Conservation (phyloP, 805 yeast species). For the Myxozyma udenii region DNA sequence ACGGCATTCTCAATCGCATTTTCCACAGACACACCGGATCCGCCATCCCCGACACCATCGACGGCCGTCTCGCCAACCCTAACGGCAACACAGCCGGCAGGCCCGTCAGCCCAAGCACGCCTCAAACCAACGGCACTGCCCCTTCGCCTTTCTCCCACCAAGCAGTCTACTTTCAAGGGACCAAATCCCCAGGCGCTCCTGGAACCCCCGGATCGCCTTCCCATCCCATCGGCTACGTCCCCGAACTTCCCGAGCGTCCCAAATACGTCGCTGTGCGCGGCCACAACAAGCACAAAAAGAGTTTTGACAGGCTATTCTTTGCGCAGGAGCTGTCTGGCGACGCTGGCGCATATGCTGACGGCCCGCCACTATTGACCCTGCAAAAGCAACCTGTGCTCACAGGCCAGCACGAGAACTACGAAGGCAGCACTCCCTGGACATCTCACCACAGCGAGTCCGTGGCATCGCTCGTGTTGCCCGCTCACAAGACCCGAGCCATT, state of each 20-base stretch:
- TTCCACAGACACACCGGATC: neutral
- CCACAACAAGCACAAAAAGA: slow-evolving; percentile 35
- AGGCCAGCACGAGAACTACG: neutral
- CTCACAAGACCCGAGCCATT: slow-evolving; percentile 47
- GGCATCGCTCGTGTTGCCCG: slow-evolving; percentile 21
- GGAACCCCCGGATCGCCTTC: too few species aligned
- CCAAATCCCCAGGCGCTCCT: too few species aligned
- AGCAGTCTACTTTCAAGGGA: too few species aligned
- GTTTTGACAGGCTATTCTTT: slow-evolving; percentile 37
- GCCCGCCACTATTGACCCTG: neutral
- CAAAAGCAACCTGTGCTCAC: neutral
- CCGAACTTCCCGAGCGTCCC: slow-evolving; percentile 34
- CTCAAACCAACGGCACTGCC: neutral
- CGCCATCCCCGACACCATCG: neutral
- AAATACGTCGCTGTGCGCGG: slow-evolving; percentile 38
- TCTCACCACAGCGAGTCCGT: slow-evolving; percentile 12
- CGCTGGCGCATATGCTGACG: neutral
- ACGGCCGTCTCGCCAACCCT: neutral
- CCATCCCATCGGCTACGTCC: slow-evolving; percentile 30
- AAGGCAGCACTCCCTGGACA: neutral
- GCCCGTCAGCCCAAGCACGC: neutral
- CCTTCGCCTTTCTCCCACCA: neutral
- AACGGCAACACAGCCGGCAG: neutral
- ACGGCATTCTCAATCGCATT: neutral
- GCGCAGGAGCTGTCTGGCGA: slow-evolving; percentile 38